Evolutionary conservation across 352 stramenopile species (phyloP), one percentile per base, ranked within the genome.

Genomic region (Globisporangium splendens): DNA sequence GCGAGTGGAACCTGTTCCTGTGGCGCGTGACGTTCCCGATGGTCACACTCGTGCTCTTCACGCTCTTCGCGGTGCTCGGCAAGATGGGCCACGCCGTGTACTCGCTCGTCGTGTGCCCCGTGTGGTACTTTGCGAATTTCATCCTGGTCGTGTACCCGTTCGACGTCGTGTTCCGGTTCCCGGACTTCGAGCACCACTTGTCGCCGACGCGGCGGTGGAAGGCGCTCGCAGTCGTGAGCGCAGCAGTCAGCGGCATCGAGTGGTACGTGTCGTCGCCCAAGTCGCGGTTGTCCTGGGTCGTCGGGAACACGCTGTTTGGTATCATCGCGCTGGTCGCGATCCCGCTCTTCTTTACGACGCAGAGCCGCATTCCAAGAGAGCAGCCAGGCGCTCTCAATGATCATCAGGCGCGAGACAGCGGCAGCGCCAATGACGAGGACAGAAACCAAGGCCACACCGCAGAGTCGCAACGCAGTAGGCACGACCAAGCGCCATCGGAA

Each of bases 21-120:
- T 95, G 85, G 85, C 81, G 83, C 60, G 76, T 88, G 46, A 89
- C 83, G 13, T 93, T 95, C 61, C 85, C 85, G 5, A 70, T 93
- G 59, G 66, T 89, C 50, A 75, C 83, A 61, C 79, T 95, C n/a
- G 66, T 92, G 66, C 52, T 90, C 46, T 81, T 87, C 48, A 90
- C 78, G 55, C 46, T 88, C 46, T 69, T 89, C 12, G 79, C 75
- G 8, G 68, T 93, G 17, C 58, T 71, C 14, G 81, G 81, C 44
- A 75, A 91, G 61, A 83, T 82, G 52, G 79, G 83, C 39, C 75
- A 86, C 62, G 56, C 65, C 15, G 69, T 72, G 20, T 95, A 95
- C 66, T 87, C 79, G 28, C 66, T 91, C 10, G 28, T 77, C n/a
- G 81, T 90, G 22, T 86, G 74, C 13, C 74, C 81, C 0, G 68